Conservation (phyloP, 2,329 filamentous ascomycete genomes). For the Cladophialophora yegresii region DNA sequence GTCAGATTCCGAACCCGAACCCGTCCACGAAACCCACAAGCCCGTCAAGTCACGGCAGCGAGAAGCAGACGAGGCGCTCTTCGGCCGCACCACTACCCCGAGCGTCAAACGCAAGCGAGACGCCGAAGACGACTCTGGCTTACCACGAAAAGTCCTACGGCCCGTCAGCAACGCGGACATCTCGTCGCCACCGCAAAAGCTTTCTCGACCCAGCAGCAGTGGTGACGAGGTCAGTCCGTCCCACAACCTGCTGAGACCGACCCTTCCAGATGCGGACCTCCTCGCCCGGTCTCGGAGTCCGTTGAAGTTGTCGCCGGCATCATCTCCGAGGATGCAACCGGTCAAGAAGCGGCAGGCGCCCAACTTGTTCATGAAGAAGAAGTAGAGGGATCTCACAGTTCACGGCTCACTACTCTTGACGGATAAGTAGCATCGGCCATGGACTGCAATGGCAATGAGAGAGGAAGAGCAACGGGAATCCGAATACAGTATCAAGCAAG, state of each 20-base stretch:
- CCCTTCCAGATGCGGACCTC: not conserved
- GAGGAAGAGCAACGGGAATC: not conserved
- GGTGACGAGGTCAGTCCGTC: not conserved
- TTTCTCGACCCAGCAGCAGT: not conserved
- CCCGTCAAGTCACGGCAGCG: not conserved
- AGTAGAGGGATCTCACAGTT: not conserved
- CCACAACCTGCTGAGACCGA: not conserved
- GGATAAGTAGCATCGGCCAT: not conserved
- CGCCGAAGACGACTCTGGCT: not conserved
- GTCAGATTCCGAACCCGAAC: constrained; percentile 24
- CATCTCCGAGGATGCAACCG: constrained; percentile 1
- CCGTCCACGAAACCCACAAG: not conserved
- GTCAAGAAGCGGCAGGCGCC: constrained; percentile 26
- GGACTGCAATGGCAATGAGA: too few relatives aligned
- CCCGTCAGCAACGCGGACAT: constrained; percentile 4
- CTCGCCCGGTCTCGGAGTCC: constrained; percentile 18
- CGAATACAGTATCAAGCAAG: not conserved
- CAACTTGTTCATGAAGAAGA: constrained; percentile 23
- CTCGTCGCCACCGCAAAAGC: not conserved
- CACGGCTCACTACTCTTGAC: too few relatives aligned
- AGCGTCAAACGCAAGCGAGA: constrained; percentile 1
- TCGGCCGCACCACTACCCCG: not conserved
- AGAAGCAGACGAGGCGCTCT: not conserved
- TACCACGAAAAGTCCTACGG: constrained; percentile 16
- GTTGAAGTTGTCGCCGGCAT: constrained; percentile 14